These are phyloP conservation scores for Phragmites australis DNA, from an alignment of 176 grass and related monocot genomes.

Conservation along the genomic window DNA sequence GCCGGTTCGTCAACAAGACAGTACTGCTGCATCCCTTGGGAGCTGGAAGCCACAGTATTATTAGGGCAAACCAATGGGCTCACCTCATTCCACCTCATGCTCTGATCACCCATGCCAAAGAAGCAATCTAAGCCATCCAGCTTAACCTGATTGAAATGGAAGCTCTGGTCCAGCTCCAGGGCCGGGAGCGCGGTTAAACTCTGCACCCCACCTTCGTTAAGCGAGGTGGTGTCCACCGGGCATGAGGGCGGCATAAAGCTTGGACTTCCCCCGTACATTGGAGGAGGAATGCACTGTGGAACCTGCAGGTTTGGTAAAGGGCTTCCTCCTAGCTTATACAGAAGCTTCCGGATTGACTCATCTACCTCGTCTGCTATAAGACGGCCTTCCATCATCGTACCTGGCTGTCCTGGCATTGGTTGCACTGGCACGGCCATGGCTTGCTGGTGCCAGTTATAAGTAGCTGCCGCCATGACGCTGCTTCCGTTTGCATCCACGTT, in stretches of 20 bases:
- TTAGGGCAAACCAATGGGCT: conserved; percentile 61
- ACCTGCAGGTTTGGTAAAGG: conserved; percentile 33
- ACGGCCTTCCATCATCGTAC: conserved; percentile 27
- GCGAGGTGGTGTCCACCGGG: background rate
- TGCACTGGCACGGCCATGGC: conserved; percentile 42
- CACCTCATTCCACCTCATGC: conserved; percentile 64
- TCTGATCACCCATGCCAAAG: conserved; percentile 42
- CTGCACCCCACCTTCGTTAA: conserved; percentile 26
- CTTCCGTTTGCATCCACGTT: conserved; percentile 25
- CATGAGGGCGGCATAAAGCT: conserved; percentile 33
- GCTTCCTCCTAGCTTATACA: conserved; percentile 58
- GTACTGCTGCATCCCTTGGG: conserved; percentile 61
- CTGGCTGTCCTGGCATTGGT: conserved; percentile 35
- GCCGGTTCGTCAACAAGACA: conserved; percentile 49
- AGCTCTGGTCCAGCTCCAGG: conserved; percentile 66
- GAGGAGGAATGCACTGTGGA: conserved; percentile 21
- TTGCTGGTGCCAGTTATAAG: conserved; percentile 39
- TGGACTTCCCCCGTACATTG: conserved; percentile 49
- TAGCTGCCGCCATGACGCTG: conserved; percentile 22
- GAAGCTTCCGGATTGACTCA: conserved; percentile 61
- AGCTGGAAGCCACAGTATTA: conserved; percentile 45
- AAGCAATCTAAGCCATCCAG: conserved; percentile 69
- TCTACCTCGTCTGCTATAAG: conserved; percentile 38
- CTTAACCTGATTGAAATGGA: conserved; percentile 75
- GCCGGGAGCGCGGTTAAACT: conserved; percentile 28